Evolutionary conservation across 495 filamentous ascomycete genomes (phyloP), one percentile per base, ranked within the genome.

Genomic region (Ramalina intermedia): DNA sequence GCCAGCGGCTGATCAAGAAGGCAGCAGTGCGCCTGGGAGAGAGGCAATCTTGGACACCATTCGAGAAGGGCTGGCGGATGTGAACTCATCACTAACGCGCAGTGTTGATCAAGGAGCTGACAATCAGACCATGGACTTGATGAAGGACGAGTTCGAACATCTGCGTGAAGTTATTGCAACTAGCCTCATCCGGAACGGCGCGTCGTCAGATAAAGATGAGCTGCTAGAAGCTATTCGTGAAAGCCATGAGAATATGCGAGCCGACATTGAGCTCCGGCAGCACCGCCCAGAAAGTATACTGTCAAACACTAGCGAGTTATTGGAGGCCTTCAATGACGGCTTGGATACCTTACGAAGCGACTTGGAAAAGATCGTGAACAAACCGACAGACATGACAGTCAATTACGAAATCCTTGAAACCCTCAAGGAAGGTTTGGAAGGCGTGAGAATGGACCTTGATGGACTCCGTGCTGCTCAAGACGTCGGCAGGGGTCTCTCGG

Each of bases 391-490:
- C 52, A 74, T 87, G 62, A 87, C 84, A 16, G 80, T 81, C 21
- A 85, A 79, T 48, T 81, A 87, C 46, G 87, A 94, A 58, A 88
- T 94, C 41, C 71, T 94, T 5, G 85, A 94, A 46, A 82, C 85
- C 2, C 72, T 96, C 43, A 91, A 82, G 55, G 79, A 79, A 38
- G 88, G 88, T 0, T 65, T 95, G 12, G 77, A 79, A 36, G 72
- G 69, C 23, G 69, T 95, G 33, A 78, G 79, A 51, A 67, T 76
- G 24, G 88, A 95, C 29, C 80, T 94, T 49, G 84, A 89, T 37
- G 68, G 68, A n/a, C 67, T 96, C 37, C 79, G 84, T 3, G 69
- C 78, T 11, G 65, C 65, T 24, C 64, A 66, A 18, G 57, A 56
- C 20, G 67, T 64, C 11, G 26, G 51, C n/a, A 67, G 69, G 29